Conservation (phyloP, 192 early-diverging fungal genomes). For the Coemansia sp. region DNA sequence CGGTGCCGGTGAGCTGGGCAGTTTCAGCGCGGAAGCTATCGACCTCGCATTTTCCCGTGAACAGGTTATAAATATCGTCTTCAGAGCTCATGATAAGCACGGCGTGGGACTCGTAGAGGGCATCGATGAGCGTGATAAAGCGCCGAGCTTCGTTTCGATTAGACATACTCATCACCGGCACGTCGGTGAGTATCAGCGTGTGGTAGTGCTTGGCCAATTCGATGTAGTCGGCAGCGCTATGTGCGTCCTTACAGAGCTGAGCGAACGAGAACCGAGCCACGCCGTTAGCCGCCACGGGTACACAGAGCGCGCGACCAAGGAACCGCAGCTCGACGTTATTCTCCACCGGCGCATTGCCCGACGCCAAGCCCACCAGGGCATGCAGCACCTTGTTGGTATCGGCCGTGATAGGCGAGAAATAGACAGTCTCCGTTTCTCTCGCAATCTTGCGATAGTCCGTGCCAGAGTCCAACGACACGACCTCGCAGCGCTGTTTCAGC, state of each 20-base stretch:
- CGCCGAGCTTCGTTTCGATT: slow-evolving; percentile 88
- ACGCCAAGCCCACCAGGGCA: slow-evolving; percentile 42
- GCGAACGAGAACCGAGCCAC: slow-evolving; percentile 78
- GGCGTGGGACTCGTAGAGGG: slow-evolving; percentile 84
- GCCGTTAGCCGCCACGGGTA: slow-evolving; percentile 68
- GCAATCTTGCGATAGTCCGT: slow-evolving; percentile 86
- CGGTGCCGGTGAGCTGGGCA: neutral
- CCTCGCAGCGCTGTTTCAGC: slow-evolving; percentile 76
- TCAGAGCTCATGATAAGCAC: slow-evolving; percentile 76
- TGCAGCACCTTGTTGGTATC: slow-evolving; percentile 43
- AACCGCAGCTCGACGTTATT: slow-evolving; percentile 60
- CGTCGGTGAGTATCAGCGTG: slow-evolving; percentile 76
- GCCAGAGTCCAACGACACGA: slow-evolving; percentile 85
- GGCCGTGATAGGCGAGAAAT: slow-evolving; percentile 66
- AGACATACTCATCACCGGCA: slow-evolving; percentile 66
- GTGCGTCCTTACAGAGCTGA: slow-evolving; percentile 74
- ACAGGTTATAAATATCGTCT: slow-evolving; percentile 65
- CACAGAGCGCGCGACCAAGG: slow-evolving; percentile 70
- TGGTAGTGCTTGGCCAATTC: slow-evolving; percentile 76
- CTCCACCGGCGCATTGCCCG: slow-evolving; percentile 21
- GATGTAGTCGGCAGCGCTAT: slow-evolving; percentile 90
- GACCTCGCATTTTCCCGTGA: slow-evolving; percentile 65
- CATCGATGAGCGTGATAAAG: slow-evolving; percentile 93
- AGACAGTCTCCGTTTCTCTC: slow-evolving; percentile 64
- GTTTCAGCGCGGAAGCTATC: slow-evolving; percentile 35